Percentiles rank a stretch among this genome's conserved stretches.
Evolutionary conservation across 169 alveolate genomes (phyloP).

Genomic region (Plasmodium ovale): DNA sequence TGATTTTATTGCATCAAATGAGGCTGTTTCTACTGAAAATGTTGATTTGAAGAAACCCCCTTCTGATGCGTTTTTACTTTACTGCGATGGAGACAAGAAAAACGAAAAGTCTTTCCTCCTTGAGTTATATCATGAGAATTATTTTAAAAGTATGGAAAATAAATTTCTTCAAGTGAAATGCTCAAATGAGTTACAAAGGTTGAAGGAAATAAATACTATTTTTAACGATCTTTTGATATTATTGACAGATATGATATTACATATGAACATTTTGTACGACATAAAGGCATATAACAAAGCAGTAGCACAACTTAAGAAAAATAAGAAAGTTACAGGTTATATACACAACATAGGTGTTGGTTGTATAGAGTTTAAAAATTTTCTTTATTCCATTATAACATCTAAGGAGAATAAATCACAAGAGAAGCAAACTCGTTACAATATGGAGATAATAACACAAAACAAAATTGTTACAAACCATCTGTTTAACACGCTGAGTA

Average conservation of each 20-base stretch:
- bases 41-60: slow-evolving; percentile 47
- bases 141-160: slow-evolving; percentile 5
- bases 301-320: slow-evolving; percentile 21
- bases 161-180: not conserved
- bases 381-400: slow-evolving; percentile 44
- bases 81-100: not conserved
- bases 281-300: slow-evolving; percentile 73
- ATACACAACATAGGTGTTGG: slow-evolving; percentile 65
- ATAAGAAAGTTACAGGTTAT: slow-evolving; percentile 55
- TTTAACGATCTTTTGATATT: slow-evolving; percentile 25
- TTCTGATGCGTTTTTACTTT: not conserved
- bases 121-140: slow-evolving; percentile 3
- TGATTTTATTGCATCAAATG: slow-evolving; percentile 36
- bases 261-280: slow-evolving; percentile 68
- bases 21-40: slow-evolving; percentile 10
- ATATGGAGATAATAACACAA: slow-evolving; percentile 1
- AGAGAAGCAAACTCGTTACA: too few relatives aligned
- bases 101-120: not conserved
- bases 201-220: slow-evolving; percentile 20
- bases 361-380: slow-evolving; percentile 64
- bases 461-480: slow-evolving; percentile 8
- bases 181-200: not conserved
- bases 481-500: not conserved
- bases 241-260: slow-evolving; percentile 56
- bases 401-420: not conserved